Percentiles rank a stretch among this genome's conserved stretches.
phyloP scores from a whole-genome alignment of 2,329 filamentous ascomycete genomes.

The Ceratocystis eucalypticola region DNA sequence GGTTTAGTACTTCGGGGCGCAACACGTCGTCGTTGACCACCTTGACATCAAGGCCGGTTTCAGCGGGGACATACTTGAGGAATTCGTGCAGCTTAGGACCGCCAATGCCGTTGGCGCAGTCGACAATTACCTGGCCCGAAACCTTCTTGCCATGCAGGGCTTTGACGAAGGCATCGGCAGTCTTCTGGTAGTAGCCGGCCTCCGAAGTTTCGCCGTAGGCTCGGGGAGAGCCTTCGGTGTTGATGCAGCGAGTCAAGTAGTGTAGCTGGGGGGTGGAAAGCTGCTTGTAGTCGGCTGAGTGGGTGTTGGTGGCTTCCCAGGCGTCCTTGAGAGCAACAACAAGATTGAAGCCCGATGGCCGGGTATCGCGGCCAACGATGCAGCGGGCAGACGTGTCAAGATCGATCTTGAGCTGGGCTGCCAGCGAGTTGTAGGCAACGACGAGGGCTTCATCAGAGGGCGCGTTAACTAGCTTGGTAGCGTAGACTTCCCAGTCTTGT shows the following conservation, averaged over 20 bases:
- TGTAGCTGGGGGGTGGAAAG: constrained; percentile 96
- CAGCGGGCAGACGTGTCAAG: constrained; percentile 59
- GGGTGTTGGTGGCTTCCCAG: constrained; percentile 59
- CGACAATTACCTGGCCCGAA: constrained; percentile 63
- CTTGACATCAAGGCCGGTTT: constrained; percentile 63
- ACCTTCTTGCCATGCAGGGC: constrained; percentile 68
- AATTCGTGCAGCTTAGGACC: constrained; percentile 80
- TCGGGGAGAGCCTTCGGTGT: constrained; percentile 76
- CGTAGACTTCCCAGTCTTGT: constrained; percentile 84
- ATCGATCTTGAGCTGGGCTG: constrained; percentile 63
- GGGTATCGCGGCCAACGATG: constrained; percentile 82
- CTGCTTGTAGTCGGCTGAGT: constrained; percentile 74
- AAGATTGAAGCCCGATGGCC: constrained; percentile 77
- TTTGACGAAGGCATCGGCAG: constrained; percentile 68
- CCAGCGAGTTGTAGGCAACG: constrained; percentile 62
- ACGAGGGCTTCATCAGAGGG: constrained; percentile 59
- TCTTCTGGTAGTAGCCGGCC: constrained; percentile 88
- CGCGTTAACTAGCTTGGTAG: constrained; percentile 80
- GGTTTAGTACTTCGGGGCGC: constrained; percentile 76
- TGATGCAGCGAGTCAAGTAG: constrained; percentile 87
- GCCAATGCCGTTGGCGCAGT: constrained; percentile 94
- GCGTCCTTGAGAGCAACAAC: constrained; percentile 67
- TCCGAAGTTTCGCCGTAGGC: constrained; percentile 84
- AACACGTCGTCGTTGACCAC: constrained; percentile 89
- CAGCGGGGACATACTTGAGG: constrained; percentile 63